Percentiles rank a stretch among this genome's conserved stretches.
phyloP scores from a whole-genome alignment of 106 monocot species.

The Hemerocallis citrina region DNA sequence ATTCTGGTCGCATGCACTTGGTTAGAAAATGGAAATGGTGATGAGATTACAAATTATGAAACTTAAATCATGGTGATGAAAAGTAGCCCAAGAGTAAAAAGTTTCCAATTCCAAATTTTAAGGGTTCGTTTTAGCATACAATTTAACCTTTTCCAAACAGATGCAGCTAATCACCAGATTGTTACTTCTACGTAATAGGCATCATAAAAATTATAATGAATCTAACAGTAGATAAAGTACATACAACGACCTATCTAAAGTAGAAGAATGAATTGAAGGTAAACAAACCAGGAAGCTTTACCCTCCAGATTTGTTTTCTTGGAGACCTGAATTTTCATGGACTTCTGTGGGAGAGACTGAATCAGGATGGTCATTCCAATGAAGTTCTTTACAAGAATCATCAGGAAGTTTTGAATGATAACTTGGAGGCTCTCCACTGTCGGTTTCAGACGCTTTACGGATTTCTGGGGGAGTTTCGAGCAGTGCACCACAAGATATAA shows the following conservation, averaged over 20 bases:
- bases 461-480: constrained; percentile 22
- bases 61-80: not conserved
- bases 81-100: not conserved
- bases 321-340: constrained; percentile 12
- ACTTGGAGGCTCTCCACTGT: not conserved
- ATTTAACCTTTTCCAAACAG: no score
- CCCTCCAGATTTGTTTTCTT: constrained; percentile 10
- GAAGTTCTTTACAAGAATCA: constrained; percentile 16
- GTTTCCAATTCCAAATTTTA: not conserved
- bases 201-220: no score
- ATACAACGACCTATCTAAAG: no score
- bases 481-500: constrained; percentile 16
- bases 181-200: no score
- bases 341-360: constrained; percentile 2
- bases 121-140: no score
- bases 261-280: not conserved
- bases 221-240: no score
- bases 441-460: constrained; percentile 7
- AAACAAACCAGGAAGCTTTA: constrained; percentile 1
- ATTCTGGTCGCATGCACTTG: no score
- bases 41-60: not conserved
- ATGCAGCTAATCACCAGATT: no score
- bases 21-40: not conserved
- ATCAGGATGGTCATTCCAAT: constrained; percentile 21
- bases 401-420: not conserved